phyloP scores from a whole-genome alignment of 163 green algal species.

The Picocystis sp. region DNA sequence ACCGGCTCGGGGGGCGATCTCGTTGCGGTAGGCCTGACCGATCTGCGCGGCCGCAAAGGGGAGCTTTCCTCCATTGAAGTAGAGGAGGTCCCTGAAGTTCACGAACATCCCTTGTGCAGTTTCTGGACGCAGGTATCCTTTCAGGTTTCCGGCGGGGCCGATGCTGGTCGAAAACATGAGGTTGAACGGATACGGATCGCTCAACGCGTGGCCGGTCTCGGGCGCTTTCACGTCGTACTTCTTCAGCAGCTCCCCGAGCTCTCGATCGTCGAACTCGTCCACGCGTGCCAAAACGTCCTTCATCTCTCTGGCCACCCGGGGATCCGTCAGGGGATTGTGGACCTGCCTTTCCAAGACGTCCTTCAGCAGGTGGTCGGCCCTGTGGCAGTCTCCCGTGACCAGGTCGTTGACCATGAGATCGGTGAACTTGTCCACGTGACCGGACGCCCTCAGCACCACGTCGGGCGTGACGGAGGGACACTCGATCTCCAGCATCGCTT shows the following conservation, averaged over 20 bases:
- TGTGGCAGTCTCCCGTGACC: slow-evolving; percentile 68
- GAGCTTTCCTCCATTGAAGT: slow-evolving; percentile 94
- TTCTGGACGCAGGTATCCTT: slow-evolving; percentile 87
- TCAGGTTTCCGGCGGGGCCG: slow-evolving; percentile 66
- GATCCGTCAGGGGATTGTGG: slow-evolving; percentile 42
- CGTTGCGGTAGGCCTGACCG: slow-evolving; percentile 89
- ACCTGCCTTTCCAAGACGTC: slow-evolving; percentile 51
- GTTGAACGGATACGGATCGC: slow-evolving; percentile 90
- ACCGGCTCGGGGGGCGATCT: slow-evolving; percentile 75
- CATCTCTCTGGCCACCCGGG: slow-evolving; percentile 12
- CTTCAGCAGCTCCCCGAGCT: slow-evolving; percentile 46
- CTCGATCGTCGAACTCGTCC: slow-evolving; percentile 33
- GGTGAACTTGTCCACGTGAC: slow-evolving; percentile 90
- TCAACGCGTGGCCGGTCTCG: slow-evolving; percentile 85
- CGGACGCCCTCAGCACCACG: slow-evolving; percentile 51
- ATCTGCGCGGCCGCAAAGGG: slow-evolving; percentile 89
- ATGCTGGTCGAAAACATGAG: slow-evolving; percentile 98
- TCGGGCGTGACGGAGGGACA: slow-evolving; percentile 94
- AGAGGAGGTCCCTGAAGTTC: slow-evolving; percentile 95
- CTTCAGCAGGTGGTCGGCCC: slow-evolving; percentile 92
- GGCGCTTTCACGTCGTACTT: slow-evolving; percentile 64
- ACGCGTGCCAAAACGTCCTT: slow-evolving; percentile 18
- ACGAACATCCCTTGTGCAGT: slow-evolving; percentile 98
- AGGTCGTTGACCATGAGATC: slow-evolving; percentile 95
- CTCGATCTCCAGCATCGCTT: slow-evolving; percentile 97